A percentile compares a stretch with the other conserved stretches of the same genome.
phyloP scores from a whole-genome alignment of 805 yeast genomes.

The Metschnikowia henanensis region DNA sequence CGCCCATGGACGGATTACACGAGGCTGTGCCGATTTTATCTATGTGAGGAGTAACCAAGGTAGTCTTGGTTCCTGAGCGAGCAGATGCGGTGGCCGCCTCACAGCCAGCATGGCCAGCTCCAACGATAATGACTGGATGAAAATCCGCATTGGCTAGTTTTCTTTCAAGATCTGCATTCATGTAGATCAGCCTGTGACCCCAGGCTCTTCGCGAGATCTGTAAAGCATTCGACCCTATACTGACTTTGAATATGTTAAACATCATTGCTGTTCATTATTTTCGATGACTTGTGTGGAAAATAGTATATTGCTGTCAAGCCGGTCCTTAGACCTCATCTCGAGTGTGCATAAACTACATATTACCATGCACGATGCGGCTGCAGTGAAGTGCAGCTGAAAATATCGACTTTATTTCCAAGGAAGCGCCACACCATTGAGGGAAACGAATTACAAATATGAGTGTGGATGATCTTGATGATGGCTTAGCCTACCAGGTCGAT shows the following conservation, averaged over 20 bases:
- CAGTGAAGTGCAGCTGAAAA: background rate
- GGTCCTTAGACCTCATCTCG: conserved; percentile 7
- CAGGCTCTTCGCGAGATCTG: background rate
- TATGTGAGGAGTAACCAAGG: conserved; percentile 74
- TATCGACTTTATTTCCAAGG: no score
- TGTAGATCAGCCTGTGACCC: conserved; percentile 19
- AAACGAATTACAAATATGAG: conserved; percentile 4
- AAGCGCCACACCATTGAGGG: no score
- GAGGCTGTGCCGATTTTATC: conserved; percentile 89
- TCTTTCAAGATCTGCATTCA: conserved; percentile 37
- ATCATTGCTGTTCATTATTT: no score
- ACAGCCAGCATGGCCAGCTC: conserved; percentile 99
- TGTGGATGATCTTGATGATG: conserved; percentile 79
- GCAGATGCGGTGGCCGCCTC: conserved; percentile 97
- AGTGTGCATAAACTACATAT: conserved; percentile 5
- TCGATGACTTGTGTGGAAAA: no score
- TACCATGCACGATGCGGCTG: background rate
- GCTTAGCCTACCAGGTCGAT: conserved; percentile 59
- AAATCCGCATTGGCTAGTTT: conserved; percentile 29
- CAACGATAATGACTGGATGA: conserved; percentile 81
- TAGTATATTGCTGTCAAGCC: no score
- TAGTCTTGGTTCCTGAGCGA: conserved; percentile 69
- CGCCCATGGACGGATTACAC: conserved; percentile 98
- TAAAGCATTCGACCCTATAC: no score
- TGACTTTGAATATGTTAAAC: no score